Conservation (phyloP, 305 asterid species). For the Caryopteris hybrid region DNA sequence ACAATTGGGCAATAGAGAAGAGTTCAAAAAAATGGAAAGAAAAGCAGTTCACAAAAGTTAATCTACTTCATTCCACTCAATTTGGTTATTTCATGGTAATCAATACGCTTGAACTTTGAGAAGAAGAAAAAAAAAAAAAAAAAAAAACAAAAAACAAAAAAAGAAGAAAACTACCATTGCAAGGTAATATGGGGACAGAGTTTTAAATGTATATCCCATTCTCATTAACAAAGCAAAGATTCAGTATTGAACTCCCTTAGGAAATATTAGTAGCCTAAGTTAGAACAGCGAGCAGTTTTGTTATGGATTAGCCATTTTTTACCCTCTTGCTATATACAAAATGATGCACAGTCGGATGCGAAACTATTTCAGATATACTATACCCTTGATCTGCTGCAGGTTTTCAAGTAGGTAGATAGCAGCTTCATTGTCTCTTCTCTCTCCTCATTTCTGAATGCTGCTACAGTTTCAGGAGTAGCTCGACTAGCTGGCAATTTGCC, state of each 20-base stretch:
- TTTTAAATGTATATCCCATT: neutral
- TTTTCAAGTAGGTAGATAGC: constrained; percentile 38
- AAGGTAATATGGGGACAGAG: neutral
- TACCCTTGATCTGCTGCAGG: constrained; percentile 64
- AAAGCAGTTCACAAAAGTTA: neutral
- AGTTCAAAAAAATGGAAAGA: neutral
- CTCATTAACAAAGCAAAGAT: too few relatives aligned
- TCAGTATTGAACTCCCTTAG: too few relatives aligned
- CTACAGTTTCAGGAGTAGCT: constrained; percentile 59
- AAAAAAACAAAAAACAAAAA: too few relatives aligned
- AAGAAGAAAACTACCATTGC: too few relatives aligned
- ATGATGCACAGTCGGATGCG: too few relatives aligned
- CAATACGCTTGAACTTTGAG: too few relatives aligned
- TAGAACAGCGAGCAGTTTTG: neutral
- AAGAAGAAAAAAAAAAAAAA: too few relatives aligned
- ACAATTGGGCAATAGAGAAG: neutral
- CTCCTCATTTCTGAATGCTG: constrained; percentile 57
- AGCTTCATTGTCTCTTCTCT: constrained; percentile 45
- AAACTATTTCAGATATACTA: constrained; percentile 16
- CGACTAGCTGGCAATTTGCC: constrained; percentile 72
- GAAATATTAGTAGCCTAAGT: too few relatives aligned
- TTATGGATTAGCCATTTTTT: too few relatives aligned
- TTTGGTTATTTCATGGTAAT: too few relatives aligned
- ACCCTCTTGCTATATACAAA: too few relatives aligned
- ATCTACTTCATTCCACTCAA: neutral